A percentile compares a stretch with the other conserved stretches of the same genome.
Evolutionary conservation across 257 asterid species (phyloP).

Genomic region (Primulina eburnea): DNA sequence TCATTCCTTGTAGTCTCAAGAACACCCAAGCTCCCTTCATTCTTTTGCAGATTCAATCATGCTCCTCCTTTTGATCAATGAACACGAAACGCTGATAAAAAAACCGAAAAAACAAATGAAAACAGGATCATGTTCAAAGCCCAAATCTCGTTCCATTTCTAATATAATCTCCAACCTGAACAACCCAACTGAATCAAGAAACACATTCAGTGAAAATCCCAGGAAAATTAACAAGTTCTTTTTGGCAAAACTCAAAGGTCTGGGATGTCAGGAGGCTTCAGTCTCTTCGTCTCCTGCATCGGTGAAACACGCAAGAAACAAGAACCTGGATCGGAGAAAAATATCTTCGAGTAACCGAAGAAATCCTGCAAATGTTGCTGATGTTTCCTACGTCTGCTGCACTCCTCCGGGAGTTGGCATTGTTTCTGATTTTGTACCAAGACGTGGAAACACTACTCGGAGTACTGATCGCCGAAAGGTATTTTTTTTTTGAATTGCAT

Average conservation of each 20-base stretch:
- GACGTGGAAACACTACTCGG: constrained; percentile 29
- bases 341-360: constrained; percentile 20
- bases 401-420: constrained; percentile 63
- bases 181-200: constrained; percentile 29
- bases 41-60: neutral
- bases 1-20: neutral
- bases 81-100: neutral
- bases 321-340: constrained; percentile 26
- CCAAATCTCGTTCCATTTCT: constrained; percentile 4
- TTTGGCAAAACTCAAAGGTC: constrained; percentile 35
- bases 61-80: neutral
- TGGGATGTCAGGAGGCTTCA: constrained; percentile 46
- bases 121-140: constrained; percentile 18
- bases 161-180: neutral
- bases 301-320: constrained; percentile 24
- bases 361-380: constrained; percentile 40
- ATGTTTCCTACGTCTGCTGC: constrained; percentile 51
- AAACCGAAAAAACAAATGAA: neutral
- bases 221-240: constrained; percentile 32
- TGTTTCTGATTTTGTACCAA: constrained; percentile 50
- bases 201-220: constrained; percentile 15
- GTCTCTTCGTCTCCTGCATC: neutral
- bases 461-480: constrained; percentile 39
- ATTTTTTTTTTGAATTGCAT: too few species aligned
- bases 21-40: neutral